Evolutionary conservation across 768 basidiomycete genomes (phyloP), one percentile per base, ranked within the genome.

Genomic region (Pleurotus citrinopileatus): DNA sequence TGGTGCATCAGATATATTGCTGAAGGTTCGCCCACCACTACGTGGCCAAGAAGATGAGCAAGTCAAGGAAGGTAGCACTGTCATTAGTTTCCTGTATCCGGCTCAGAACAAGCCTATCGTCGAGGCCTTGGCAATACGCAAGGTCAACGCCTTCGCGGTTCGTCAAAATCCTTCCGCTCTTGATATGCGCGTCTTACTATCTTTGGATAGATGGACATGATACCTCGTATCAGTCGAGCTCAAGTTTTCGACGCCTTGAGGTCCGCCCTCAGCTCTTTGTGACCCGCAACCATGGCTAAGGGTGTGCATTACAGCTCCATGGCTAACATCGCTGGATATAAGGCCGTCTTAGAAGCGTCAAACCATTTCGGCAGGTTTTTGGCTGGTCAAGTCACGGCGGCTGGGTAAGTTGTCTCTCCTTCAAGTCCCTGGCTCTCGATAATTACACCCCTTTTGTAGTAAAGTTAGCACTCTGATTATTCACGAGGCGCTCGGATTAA

Each of bases 291-390:
- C n/a, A n/a, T n/a, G n/a, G n/a, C n/a, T n/a, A n/a, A n/a, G n/a
- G n/a, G n/a, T n/a, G n/a, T n/a, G 26, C 38, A n/a, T 15, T 52
- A 4, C 53, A 92, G 92, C 62, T 93, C 91, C 22, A 94, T 94
- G 92, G 86, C 88, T n/a, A 94, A 94, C 64, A 94, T 92, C 37
- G 82, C 91, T n/a, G 92, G 92, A 10, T 94, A 94, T 68, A 92
- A 94, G 67, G 92, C 92, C 36, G 91, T 94, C 43, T 68, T 94
- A 64, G 92, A 94, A 67, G 92, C 92, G 26, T 89, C 91, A 22
- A 93, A 91, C 67, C 82, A 89, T 63, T 94, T 94, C 62, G 91
- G 91, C 62, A 77, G 92, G 60, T 94, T 91, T 72, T 75, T 94
- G 59, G 92, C 92, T 28, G 92, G 92, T 62, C 92, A 94, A 68